Percentiles rank a stretch among this genome's conserved stretches.
Conservation (phyloP, 2,329 filamentous ascomycete species). For the Fusarium pseudonygamai region DNA sequence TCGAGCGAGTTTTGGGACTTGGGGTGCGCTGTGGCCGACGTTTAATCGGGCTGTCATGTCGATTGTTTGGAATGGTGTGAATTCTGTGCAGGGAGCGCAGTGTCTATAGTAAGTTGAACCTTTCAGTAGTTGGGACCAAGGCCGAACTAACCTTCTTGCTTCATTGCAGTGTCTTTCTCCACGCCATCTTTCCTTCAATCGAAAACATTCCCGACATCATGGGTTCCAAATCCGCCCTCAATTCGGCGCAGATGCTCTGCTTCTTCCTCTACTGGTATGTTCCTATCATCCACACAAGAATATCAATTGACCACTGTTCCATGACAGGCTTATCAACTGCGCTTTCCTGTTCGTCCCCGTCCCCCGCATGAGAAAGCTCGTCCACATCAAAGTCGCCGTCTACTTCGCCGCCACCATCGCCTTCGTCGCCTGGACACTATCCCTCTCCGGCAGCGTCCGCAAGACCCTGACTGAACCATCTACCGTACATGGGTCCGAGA, state of each 20-base stretch:
- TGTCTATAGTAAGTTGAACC: background rate
- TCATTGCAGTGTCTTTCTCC: conserved; percentile 6
- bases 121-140: too few species aligned
- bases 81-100: conserved; percentile 7
- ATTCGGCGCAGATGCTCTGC: conserved; percentile 16
- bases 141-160: too few species aligned
- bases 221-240: conserved; percentile 7
- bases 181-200: conserved; percentile 3
- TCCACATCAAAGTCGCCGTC: conserved; percentile 8
- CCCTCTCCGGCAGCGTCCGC: background rate
- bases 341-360: conserved; percentile 6
- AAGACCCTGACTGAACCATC: background rate
- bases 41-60: conserved; percentile 10
- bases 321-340: background rate
- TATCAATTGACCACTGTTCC: rapidly evolving
- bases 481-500: background rate
- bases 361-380: background rate
- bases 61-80: conserved; percentile 16
- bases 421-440: conserved; percentile 6
- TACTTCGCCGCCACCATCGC: conserved; percentile 9
- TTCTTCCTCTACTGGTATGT: conserved; percentile 11
- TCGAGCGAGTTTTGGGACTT: conserved; percentile 6
- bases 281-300: rapidly evolving
- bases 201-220: conserved; percentile 10
- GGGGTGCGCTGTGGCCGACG: conserved; percentile 11